Base-by-base conservation (phyloP, 2,329 filamentous ascomycete species). In the Basipetospora chlamydospora region DNA sequence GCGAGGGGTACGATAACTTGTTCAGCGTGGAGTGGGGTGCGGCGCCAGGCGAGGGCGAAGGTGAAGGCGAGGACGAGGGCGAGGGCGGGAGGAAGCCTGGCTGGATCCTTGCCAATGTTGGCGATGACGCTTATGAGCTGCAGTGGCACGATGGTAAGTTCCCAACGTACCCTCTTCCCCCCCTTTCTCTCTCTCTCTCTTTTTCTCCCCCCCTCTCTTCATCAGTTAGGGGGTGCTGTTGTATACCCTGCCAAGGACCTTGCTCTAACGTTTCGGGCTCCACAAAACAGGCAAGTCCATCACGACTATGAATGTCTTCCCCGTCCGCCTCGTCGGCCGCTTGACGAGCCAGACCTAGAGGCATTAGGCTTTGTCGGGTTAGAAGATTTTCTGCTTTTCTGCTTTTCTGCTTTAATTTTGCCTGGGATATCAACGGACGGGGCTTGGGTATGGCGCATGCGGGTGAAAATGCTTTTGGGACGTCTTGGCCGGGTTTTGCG, bases 101-200 rank as follows among this genome's bases (percentile, higher is more conserved):
- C 8, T 37, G 34, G 34, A 4, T 29, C 3, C 26, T 30, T 8
- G 12, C 21, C 26, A 37, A 23, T 15, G 23, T 26, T 9, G 28
- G 23, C 8, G 26, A 30, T 18, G 34, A 37, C 12, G 34, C 29
- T 13, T 37, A 23, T 13, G 26, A 37, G 34, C 34, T 37, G 6
- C 23, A 29, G 22, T 37, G 34, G 34, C 25, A 26, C 26, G 34
- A 37, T 25, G 26, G 34, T 37, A 21, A 30, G 34, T 37, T n/a
- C 17, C 31, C 12, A 6, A 10, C 18, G 29, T 25, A 3, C 9
- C 21, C 21, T 15, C n/a, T 33, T 15, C n/a, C n/a, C n/a, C n/a
- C n/a, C n/a, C n/a, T n/a, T n/a, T 23, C 15, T 23, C 20, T 20
- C 15, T 8, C 31, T 29, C 7, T 7, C 28, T 29, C 7, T 29